A percentile compares a stretch with the other conserved stretches of the same genome.
These are phyloP conservation scores for Fereydounia khargensis DNA, from an alignment of 1,284 basidiomycete species.

Conservation along the genomic window DNA sequence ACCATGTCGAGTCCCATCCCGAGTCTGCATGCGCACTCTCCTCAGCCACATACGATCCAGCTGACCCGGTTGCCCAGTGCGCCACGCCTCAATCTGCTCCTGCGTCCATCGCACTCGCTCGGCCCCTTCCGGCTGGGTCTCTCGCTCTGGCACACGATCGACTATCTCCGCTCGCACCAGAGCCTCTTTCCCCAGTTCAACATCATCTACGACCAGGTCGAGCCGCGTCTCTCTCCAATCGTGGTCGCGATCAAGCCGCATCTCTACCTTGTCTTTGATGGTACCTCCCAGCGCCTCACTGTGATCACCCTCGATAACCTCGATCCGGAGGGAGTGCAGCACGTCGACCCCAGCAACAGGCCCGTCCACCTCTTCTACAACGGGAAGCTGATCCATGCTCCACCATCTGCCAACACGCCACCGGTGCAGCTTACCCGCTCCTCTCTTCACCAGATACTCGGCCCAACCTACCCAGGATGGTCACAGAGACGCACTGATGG, in stretches of 20 bases:
- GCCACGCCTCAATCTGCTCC: conserved; percentile 17
- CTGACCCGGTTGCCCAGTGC: too few species aligned
- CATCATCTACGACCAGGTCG: conserved; percentile 17
- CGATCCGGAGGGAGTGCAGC: not conserved
- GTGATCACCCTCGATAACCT: conserved; percentile 33
- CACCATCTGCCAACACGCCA: conserved; percentile 2
- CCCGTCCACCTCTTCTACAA: conserved; percentile 28
- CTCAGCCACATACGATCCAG: too few species aligned
- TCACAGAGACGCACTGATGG: conserved; percentile 5
- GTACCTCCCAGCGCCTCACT: conserved; percentile 17
- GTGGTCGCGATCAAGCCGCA: conserved; percentile 23
- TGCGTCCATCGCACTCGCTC: conserved; percentile 19
- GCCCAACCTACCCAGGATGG: conserved; percentile 30
- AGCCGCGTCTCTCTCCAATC: conserved; percentile 21
- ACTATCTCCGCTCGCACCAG: conserved; percentile 32
- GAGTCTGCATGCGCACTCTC: conserved; percentile 3
- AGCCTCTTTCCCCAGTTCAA: conserved; percentile 32
- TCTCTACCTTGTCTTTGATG: conserved; percentile 26
- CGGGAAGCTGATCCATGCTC: conserved; percentile 20
- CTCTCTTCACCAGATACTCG: conserved; percentile 30
- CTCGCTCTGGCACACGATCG: conserved; percentile 38
- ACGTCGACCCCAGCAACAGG: conserved; percentile 14
- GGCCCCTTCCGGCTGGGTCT: conserved; percentile 37
- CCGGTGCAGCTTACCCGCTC: conserved; percentile 22
- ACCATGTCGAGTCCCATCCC: conserved; percentile 29